Conservation (phyloP, 345 rosid genomes). For the Gossypium longicalyx region DNA sequence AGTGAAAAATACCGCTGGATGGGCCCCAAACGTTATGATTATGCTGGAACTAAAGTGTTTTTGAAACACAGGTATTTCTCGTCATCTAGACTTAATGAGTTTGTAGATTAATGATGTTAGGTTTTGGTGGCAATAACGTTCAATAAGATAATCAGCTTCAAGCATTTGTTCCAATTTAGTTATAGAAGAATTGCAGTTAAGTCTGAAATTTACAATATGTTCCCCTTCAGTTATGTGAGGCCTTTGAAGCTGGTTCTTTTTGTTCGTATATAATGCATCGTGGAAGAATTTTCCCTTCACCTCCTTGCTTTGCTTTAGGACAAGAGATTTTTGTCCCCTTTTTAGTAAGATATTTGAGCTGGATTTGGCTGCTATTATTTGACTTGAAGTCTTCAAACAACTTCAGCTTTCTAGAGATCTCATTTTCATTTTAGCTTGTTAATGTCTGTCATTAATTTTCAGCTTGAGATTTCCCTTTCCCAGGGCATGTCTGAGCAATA, state of each 20-base stretch:
- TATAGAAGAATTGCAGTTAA: constrained; percentile 1
- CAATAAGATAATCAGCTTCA: neutral
- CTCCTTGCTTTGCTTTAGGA: neutral
- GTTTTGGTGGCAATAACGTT: constrained; percentile 11
- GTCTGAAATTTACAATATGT: neutral
- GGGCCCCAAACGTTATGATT: constrained; percentile 97
- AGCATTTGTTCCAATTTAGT: neutral
- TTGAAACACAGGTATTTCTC: constrained; percentile 65
- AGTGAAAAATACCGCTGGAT: constrained; percentile 97
- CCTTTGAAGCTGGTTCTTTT: constrained; percentile 2
- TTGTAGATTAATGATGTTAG: neutral
- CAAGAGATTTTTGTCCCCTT: neutral
- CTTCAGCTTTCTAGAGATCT: no score
- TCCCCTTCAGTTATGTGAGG: neutral
- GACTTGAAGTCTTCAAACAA: neutral
- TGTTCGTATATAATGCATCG: neutral
- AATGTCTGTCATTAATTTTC: neutral
- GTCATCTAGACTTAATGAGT: neutral
- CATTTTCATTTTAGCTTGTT: neutral
- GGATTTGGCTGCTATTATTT: neutral
- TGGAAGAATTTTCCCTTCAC: neutral
- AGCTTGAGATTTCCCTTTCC: neutral
- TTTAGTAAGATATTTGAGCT: neutral
- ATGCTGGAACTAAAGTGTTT: constrained; percentile 91
- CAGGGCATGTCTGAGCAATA: neutral